A percentile compares a stretch with the other conserved stretches of the same genome.
These are phyloP conservation scores for Daldinia decipiens DNA, from an alignment of 495 filamentous ascomycete species.

Conservation along the genomic window DNA sequence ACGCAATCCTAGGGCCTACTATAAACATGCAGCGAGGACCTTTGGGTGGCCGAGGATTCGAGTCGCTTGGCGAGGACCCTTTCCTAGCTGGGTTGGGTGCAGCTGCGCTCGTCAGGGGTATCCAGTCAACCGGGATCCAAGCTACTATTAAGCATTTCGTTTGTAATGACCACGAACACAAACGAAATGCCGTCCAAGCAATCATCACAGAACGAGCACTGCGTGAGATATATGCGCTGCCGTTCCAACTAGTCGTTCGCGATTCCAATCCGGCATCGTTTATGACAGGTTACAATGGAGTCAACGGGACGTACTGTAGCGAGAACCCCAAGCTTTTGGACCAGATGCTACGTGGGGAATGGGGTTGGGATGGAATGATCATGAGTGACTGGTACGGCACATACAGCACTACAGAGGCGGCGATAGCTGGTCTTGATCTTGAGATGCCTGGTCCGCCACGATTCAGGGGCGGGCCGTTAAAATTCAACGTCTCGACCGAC, in stretches of 20 bases:
- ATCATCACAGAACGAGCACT: constrained; percentile 75
- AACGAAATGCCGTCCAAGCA: constrained; percentile 72
- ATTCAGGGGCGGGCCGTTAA: constrained; percentile 70
- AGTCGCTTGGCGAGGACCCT: constrained; percentile 79
- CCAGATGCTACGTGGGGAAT: constrained; percentile 74
- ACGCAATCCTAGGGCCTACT: constrained; percentile 78
- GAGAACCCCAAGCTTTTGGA: constrained; percentile 72
- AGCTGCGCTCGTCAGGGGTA: constrained; percentile 71
- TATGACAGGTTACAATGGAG: constrained; percentile 81
- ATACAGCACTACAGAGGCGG: constrained; percentile 72
- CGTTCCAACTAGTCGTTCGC: constrained; percentile 76
- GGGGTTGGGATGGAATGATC: constrained; percentile 73
- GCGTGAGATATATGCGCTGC: constrained; percentile 79
- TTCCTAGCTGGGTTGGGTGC: constrained; percentile 74
- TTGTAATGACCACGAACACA: constrained; percentile 83
- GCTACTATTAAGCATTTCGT: constrained; percentile 84
- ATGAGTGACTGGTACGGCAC: constrained; percentile 82
- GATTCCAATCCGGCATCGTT: constrained; percentile 71
- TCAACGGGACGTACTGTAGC: constrained; percentile 76
- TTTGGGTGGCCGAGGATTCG: constrained; percentile 80
- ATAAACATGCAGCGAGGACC: constrained; percentile 81
- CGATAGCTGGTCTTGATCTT: constrained; percentile 75
- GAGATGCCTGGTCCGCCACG: constrained; percentile 79
- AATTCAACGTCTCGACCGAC: constrained; percentile 66
- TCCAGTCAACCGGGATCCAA: constrained; percentile 75